Conservation (phyloP, 1,139 yeast genomes). For the Lodderomyces orthopsilosis region DNA sequence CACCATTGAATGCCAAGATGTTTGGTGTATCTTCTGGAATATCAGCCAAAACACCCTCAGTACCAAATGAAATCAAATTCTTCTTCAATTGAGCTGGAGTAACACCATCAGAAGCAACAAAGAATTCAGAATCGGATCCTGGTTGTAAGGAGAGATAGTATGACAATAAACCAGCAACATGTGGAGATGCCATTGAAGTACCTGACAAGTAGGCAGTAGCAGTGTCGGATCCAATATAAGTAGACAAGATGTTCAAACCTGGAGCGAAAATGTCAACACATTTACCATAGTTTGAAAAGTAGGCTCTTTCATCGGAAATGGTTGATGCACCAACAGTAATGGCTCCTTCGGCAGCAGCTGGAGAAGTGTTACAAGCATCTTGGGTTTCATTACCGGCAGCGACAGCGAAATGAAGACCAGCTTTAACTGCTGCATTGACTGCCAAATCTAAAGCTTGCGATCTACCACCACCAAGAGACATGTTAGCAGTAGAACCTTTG, state of each 20-base stretch:
- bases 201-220: constrained; percentile 87
- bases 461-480: constrained; percentile 88
- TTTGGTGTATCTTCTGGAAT: constrained; percentile 86
- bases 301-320: constrained; percentile 70
- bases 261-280: constrained; percentile 88
- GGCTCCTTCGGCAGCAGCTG: constrained; percentile 74
- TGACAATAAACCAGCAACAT: constrained; percentile 84
- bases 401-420: constrained; percentile 81
- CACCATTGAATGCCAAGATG: constrained; percentile 89
- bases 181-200: constrained; percentile 99
- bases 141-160: constrained; percentile 94
- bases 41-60: constrained; percentile 64
- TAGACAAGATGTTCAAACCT: constrained; percentile 75
- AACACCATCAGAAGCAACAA: constrained; percentile 55
- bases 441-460: constrained; percentile 79
- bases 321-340: constrained; percentile 85
- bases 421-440: constrained; percentile 77
- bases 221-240: constrained; percentile 77
- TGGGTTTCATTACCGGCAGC: constrained; percentile 88
- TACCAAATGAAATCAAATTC: constrained; percentile 78
- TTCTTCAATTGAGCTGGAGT: constrained; percentile 88
- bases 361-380: constrained; percentile 82
- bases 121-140: constrained; percentile 70
- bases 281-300: constrained; percentile 77
- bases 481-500: constrained; percentile 85